A percentile compares a stretch with the other conserved stretches of the same genome.
Evolutionary conservation across 371 early-diverging fungal genomes (phyloP).

Genomic region (Mucor lusitanicus): DNA sequence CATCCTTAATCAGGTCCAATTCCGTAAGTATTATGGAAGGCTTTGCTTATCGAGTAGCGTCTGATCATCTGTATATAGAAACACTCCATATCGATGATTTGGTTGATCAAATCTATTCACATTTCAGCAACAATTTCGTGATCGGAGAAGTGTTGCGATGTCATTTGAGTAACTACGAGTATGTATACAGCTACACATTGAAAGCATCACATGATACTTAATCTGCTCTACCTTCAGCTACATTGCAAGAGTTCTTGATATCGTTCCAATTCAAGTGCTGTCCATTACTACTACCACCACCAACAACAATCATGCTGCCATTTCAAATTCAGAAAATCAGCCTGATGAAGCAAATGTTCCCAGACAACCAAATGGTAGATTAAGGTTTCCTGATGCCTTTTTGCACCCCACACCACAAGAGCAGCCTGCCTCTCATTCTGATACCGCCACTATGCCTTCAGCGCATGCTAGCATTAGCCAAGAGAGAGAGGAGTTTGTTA

Average conservation of each 20-base stretch:
- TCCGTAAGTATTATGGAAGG: constrained; percentile 50
- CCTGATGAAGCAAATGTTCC: constrained; percentile 25
- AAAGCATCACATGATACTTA: background rate
- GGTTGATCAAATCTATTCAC: constrained; percentile 46
- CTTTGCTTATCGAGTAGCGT: background rate
- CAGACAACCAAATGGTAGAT: constrained; percentile 41
- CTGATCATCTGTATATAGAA: constrained; percentile 22
- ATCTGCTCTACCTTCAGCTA: constrained; percentile 20
- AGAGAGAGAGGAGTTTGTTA: background rate
- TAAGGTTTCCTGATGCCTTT: constrained; percentile 53
- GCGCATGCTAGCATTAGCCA: background rate
- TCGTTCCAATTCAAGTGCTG: constrained; percentile 12
- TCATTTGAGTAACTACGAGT: constrained; percentile 35
- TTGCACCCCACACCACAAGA: constrained; percentile 35
- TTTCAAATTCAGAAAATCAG: background rate
- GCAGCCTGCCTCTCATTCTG: background rate
- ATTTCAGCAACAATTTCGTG: constrained; percentile 46
- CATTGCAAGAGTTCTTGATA: constrained; percentile 35
- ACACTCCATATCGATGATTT: constrained; percentile 49
- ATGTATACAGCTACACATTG: background rate
- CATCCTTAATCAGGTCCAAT: constrained; percentile 65
- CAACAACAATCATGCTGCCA: background rate
- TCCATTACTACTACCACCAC: background rate
- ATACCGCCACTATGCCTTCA: background rate
- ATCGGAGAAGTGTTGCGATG: constrained; percentile 49